Conservation (phyloP, 2,329 filamentous ascomycete genomes). For the Blastomyces parvus region DNA sequence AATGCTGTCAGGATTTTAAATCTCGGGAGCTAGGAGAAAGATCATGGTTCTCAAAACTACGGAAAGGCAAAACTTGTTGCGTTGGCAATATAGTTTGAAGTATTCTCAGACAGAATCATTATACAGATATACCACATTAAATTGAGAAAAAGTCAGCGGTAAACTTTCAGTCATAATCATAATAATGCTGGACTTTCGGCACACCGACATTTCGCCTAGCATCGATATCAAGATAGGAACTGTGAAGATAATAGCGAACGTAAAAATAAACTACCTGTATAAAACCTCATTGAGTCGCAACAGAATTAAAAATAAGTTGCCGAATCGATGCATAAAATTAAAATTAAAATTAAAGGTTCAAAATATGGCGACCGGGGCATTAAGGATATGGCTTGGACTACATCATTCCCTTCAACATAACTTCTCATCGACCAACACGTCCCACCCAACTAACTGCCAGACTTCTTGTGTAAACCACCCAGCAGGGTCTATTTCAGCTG, state of each 20-base stretch:
- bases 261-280: neutral
- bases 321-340: neutral
- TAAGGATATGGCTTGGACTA: neutral
- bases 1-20: conserved; percentile 38
- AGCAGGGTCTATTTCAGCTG: conserved; percentile 32
- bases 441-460: conserved; percentile 51
- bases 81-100: neutral
- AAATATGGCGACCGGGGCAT: neutral
- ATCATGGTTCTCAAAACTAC: neutral
- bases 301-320: neutral
- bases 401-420: neutral
- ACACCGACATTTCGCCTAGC: neutral
- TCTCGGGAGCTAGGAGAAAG: conserved; percentile 19
- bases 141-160: neutral
- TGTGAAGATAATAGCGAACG: neutral
- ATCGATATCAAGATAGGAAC: neutral
- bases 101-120: neutral
- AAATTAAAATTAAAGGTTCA: neutral
- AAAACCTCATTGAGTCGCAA: neutral
- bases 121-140: neutral
- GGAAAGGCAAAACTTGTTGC: neutral
- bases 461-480: conserved; percentile 49
- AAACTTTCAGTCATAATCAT: neutral
- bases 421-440: conserved; percentile 31
- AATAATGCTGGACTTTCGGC: neutral